Evolutionary conservation across 768 basidiomycete species (phyloP).

Genomic region (Coprinopsis cinerea): DNA sequence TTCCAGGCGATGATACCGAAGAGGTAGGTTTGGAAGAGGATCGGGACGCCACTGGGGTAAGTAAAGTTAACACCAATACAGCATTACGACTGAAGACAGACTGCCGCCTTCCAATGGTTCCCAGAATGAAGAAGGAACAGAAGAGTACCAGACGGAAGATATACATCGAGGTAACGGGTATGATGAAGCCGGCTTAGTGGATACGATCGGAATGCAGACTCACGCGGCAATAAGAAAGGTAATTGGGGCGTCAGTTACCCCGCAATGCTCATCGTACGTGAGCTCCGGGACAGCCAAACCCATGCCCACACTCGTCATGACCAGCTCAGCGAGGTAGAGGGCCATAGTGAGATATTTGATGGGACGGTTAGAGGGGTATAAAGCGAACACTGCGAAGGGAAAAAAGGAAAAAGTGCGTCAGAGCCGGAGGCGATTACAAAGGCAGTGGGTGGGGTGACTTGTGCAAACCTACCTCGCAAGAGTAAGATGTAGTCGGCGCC

Average conservation of each 20-base stretch:
- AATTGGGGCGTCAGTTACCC: slow-evolving; percentile 22
- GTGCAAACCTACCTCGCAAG: slow-evolving; percentile 24
- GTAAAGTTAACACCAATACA: neutral
- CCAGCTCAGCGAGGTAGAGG: slow-evolving; percentile 20
- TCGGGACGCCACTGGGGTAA: slow-evolving; percentile 20
- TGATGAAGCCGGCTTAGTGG: neutral
- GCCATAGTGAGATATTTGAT: neutral
- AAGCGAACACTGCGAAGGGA: neutral
- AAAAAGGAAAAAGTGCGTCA: neutral
- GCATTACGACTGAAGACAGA: neutral
- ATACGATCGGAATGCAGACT: neutral
- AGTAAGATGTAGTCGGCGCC: slow-evolving; percentile 35
- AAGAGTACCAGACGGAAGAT: neutral
- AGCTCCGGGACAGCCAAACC: slow-evolving; percentile 25
- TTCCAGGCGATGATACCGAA: slow-evolving; percentile 34
- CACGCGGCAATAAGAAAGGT: slow-evolving; percentile 6
- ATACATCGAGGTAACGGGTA: neutral
- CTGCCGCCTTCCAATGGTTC: neutral
- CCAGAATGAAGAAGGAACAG: neutral
- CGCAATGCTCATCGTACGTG: slow-evolving; percentile 27
- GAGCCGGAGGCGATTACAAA: neutral
- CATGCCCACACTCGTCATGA: slow-evolving; percentile 27
- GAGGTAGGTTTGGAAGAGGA: slow-evolving; percentile 32
- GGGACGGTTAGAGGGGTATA: neutral
- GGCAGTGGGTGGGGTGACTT: neutral